Evolutionary conservation across 2,329 filamentous ascomycete species (phyloP), one percentile per base, ranked within the genome.

Genomic region (Alternaria atra): DNA sequence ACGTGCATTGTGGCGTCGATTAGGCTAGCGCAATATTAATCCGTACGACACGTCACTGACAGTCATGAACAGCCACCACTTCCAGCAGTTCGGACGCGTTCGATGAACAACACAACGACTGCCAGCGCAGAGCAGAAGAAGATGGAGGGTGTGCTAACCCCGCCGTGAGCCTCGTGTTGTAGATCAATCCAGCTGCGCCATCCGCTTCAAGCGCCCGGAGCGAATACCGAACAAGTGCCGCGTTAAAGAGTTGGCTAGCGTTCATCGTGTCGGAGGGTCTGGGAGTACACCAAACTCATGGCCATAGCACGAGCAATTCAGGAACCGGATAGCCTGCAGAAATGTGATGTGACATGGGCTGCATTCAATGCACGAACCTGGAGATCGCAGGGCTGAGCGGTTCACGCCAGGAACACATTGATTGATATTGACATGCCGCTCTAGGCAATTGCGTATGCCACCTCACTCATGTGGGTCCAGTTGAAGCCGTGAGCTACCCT

Each of bases 351-450:
- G 69, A 70, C 61, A 65, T 63, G 62, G 66, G 67, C 67, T 70
- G 68, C 68, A 71, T 66, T 47, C 43, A 50, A 67, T 61, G 67
- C 67, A 65, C 58, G 57, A 63, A 64, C 65, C 66, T 55, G 64
- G 60, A 64, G 66, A 67, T 66, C 64, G 60, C 67, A 72, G 67
- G 71, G 71, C 68, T 72, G 71, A 72, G 61, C 63, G 51, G 69
- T 70, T 68, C 67, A 58, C 63, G 56, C 61, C 66, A 71, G 66
- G 68, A 66, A 71, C 68, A 66, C 52, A 52, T 62, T 59, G 30
- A 50, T 50, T 52, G 58, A 63, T 60, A 46, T 64, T 61, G 58
- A 64, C 60, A 55, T 50, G 59, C 57, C 64, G 52, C 58, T 61
- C 47, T 48, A 52, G 58, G 58, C 52, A 59, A 43, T 61, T 46